Conservation (phyloP, 2,329 filamentous ascomycete species). For the Fusarium compactum region DNA sequence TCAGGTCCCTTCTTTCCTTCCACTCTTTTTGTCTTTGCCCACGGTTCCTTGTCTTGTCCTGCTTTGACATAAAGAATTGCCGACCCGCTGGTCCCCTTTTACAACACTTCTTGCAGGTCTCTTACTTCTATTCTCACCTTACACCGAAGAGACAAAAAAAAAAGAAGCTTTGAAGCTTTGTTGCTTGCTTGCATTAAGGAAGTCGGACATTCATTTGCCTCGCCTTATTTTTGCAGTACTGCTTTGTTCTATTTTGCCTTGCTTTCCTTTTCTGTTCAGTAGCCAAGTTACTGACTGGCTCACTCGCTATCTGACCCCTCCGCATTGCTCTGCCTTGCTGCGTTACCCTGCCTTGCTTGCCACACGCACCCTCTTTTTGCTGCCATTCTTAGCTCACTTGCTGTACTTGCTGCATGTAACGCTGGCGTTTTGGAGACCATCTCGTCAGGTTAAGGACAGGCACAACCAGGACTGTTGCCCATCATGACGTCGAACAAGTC, state of each 20-base stretch:
- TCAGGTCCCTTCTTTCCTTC: constrained; percentile 11
- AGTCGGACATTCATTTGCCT: constrained; percentile 1
- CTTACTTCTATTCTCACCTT: constrained; percentile 10
- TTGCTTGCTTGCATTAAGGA: constrained; percentile 10
- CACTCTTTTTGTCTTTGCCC: too few relatives aligned
- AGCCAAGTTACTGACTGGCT: not conserved
- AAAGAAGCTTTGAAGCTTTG: constrained; percentile 18
- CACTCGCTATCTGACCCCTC: constrained; percentile 6
- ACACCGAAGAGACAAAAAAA: constrained; percentile 2
- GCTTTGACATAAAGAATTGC: constrained; percentile 31
- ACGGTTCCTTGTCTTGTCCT: constrained; percentile 8
- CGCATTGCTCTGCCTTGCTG: constrained; percentile 10
- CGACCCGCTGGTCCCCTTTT: constrained; percentile 23
- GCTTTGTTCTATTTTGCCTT: constrained; percentile 19
- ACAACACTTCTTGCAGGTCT: constrained; percentile 13
- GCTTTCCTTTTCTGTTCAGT: constrained; percentile 3
- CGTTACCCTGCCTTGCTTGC: constrained; percentile 23
- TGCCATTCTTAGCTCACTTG: constrained; percentile 43
- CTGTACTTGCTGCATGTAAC: constrained; percentile 49
- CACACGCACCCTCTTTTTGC: constrained; percentile 31
- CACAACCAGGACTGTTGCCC: constrained; percentile 40
- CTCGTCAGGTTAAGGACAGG: constrained; percentile 14
- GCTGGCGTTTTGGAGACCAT: constrained; percentile 41
- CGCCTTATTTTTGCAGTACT: constrained; percentile 1
- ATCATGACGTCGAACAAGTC: constrained; percentile 63